Conservation (phyloP, 2,329 filamentous ascomycete genomes). For the Huntiella moniliformis region DNA sequence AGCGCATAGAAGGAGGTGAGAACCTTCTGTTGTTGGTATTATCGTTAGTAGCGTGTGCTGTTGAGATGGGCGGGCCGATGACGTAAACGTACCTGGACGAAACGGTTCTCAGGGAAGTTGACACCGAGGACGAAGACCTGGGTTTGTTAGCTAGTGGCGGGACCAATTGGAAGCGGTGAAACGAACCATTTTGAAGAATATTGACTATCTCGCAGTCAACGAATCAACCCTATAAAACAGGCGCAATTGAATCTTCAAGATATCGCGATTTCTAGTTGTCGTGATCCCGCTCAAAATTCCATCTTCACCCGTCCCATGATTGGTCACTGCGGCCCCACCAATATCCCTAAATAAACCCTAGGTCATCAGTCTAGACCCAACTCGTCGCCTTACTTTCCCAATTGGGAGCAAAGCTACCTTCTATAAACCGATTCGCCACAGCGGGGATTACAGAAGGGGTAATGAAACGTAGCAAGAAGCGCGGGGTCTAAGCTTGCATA, state of each 20-base stretch:
- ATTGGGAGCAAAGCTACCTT: no score
- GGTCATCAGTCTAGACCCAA: no score
- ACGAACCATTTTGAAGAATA: conserved; percentile 8
- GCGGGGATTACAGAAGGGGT: neutral
- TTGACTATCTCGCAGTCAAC: neutral
- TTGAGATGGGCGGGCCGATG: neutral
- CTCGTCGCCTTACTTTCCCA: no score
- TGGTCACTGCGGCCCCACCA: no score
- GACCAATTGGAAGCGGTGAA: neutral
- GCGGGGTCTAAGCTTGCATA: conserved; percentile 7
- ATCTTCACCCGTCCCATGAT: no score
- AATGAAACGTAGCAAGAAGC: conserved; percentile 11
- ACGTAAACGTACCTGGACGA: conserved; percentile 52
- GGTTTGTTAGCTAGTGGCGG: neutral
- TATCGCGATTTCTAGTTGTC: no score
- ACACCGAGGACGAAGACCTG: conserved; percentile 73
- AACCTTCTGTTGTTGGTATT: conserved; percentile 32
- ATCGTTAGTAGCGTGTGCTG: neutral
- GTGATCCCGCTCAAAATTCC: no score
- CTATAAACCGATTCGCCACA: no score
- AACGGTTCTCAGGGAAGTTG: conserved; percentile 66
- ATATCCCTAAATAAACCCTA: no score
- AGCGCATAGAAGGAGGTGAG: conserved; percentile 78
- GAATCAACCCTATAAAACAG: neutral
- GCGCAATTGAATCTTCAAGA: neutral